phyloP scores from a whole-genome alignment of 257 asterid species.

The Gentiana straminea region DNA sequence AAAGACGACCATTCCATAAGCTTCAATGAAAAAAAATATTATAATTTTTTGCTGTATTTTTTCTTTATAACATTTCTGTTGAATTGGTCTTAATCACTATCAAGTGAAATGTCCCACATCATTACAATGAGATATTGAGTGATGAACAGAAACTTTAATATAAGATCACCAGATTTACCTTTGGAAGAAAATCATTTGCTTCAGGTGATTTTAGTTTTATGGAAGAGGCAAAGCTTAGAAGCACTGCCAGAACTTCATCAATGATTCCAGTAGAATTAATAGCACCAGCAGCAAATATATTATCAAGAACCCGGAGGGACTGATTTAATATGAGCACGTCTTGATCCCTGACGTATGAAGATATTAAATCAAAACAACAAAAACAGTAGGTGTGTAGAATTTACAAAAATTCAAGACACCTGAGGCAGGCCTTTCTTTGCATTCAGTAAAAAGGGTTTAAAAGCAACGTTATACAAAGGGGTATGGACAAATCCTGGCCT shows the following conservation, averaged over 20 bases:
- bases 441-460: too few relatives aligned
- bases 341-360: conserved; percentile 45
- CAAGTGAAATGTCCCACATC: background rate
- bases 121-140: background rate
- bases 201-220: conserved; percentile 36
- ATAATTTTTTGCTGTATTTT: too few relatives aligned
- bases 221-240: conserved; percentile 54
- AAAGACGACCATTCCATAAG: too few relatives aligned
- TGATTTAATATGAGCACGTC: conserved; percentile 54
- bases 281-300: conserved; percentile 75
- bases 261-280: conserved; percentile 53
- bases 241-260: conserved; percentile 59
- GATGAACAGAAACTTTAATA: too few relatives aligned
- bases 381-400: background rate
- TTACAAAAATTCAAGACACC: too few relatives aligned
- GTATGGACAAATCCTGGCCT: too few relatives aligned
- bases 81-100: background rate
- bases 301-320: conserved; percentile 74
- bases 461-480: too few relatives aligned
- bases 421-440: too few relatives aligned
- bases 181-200: conserved; percentile 67
- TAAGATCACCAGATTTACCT: conserved; percentile 35
- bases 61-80: too few relatives aligned
- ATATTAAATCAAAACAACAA: background rate
- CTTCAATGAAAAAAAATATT: too few relatives aligned